Base-by-base conservation (phyloP, 352 stramenopile genomes). In the Thalassiosira ordinaria region DNA sequence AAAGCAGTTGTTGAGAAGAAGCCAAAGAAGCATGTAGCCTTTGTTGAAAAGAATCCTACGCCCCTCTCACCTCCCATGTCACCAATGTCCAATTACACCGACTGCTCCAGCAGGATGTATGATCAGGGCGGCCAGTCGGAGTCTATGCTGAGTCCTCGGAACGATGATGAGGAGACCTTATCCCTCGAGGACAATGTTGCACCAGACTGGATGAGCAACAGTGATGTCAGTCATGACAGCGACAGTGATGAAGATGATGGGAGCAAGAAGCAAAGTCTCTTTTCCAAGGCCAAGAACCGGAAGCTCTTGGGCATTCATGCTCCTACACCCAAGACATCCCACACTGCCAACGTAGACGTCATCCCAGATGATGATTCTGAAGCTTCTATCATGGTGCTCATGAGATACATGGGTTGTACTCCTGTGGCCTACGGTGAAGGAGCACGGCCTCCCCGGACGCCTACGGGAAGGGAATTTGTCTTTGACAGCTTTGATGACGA, bases 321-420 rank as follows among this genome's bases (percentile, higher is more conserved):
- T 16, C 13, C 46, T 20, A 16, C 26, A 4, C 46, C 1, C 2
- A 3, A 55, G 1, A 55, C 46, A 55, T 55, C 46, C 6, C 33
- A 31, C 3, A 4, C 16, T 24, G 9, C 35, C 1, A 16, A 22
- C 11, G 11, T 26, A 24, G 35, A 68, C 9, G 37, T 75, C 7
- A 80, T 85, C 39, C 64, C 78, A 26, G 78, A 85, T 56, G 78
- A 85, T 65, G 71, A 85, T 47, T 73, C 51, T 11, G 78, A 85
- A 35, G 78, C 78, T 1, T 85, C 78, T 4, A 35, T 85, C 16
- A 63, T 81, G 62, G 78, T 85, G 1, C 61, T 85, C 0, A 81
- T 85, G 65, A 18, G 78, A 33, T 85, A 85, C 56, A 85, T 85
- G 57, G 78, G 78, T 22, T 85, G 78, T 41, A 81, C 78, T 47